These are phyloP conservation scores for Yarrowia osloensis DNA, from an alignment of 805 yeast genomes.

Conservation along the genomic window DNA sequence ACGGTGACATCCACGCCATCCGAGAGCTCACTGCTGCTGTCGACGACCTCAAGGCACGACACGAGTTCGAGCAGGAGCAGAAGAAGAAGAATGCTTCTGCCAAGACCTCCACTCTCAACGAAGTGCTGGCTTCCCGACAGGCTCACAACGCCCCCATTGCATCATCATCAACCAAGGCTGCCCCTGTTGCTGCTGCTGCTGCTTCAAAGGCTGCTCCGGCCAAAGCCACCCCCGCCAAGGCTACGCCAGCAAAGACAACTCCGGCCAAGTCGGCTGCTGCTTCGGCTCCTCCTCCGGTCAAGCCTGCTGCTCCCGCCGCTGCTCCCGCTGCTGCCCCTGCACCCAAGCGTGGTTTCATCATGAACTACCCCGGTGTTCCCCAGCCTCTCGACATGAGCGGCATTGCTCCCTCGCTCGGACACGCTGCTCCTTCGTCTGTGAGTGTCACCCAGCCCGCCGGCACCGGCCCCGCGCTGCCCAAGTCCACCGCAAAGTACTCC, in stretches of 20 bases:
- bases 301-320: neutral
- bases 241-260: neutral
- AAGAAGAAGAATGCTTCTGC: neutral
- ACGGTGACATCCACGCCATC: neutral
- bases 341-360: constrained; percentile 3
- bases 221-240: neutral
- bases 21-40: neutral
- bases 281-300: neutral
- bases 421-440: neutral
- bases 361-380: constrained; percentile 1
- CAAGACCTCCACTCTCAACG: constrained; percentile 4
- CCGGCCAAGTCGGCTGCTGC: neutral
- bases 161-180: neutral
- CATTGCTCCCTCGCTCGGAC: neutral
- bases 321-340: neutral
- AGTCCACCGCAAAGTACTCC: neutral
- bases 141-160: neutral
- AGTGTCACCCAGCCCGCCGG: neutral
- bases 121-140: neutral
- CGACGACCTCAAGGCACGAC: neutral
- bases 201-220: no score
- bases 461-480: neutral
- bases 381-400: neutral
- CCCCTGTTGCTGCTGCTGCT: neutral
- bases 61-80: neutral